Conservation (phyloP, 1,284 basidiomycete genomes). For the Fistulina hepatica region DNA sequence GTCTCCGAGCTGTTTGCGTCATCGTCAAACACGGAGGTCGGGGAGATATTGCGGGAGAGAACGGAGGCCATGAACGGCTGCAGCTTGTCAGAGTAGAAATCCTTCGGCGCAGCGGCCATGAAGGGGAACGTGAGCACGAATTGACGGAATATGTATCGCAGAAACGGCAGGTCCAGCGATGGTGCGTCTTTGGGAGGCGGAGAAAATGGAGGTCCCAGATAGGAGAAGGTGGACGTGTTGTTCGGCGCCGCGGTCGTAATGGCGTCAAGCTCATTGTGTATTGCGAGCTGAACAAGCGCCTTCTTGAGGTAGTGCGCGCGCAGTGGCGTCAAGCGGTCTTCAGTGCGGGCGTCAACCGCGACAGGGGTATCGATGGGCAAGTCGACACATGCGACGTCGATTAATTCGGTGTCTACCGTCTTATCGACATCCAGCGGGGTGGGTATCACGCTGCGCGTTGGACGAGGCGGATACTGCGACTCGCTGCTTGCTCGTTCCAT, state of each 20-base stretch:
- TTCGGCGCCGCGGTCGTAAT: conserved; percentile 47
- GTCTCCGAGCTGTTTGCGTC: conserved; percentile 40
- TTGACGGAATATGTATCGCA: conserved; percentile 82
- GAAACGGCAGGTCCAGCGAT: conserved; percentile 68
- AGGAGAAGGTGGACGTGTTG: conserved; percentile 67
- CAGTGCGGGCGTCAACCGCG: too few relatives aligned
- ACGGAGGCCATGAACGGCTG: conserved; percentile 85
- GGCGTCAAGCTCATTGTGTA: conserved; percentile 63
- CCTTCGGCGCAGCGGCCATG: conserved; percentile 72
- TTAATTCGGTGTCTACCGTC: too few relatives aligned
- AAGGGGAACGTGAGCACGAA: conserved; percentile 92
- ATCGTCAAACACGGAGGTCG: conserved; percentile 52
- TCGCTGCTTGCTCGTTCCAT: too few relatives aligned
- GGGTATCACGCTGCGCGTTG: too few relatives aligned
- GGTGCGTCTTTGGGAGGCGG: conserved; percentile 55
- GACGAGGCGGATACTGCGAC: too few relatives aligned
- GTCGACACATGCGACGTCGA: too few relatives aligned
- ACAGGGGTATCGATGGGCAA: too few relatives aligned
- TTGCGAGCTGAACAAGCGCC: conserved; percentile 80
- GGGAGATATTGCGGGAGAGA: conserved; percentile 66
- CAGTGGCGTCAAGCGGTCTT: conserved; percentile 79
- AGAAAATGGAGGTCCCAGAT: conserved; percentile 79
- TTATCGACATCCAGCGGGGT: too few relatives aligned
- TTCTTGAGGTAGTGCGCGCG: conserved; percentile 96
- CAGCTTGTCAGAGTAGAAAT: conserved; percentile 87